These are phyloP conservation scores for Cladophialophora yegresii DNA, from an alignment of 2,329 filamentous ascomycete species.

Conservation along the genomic window DNA sequence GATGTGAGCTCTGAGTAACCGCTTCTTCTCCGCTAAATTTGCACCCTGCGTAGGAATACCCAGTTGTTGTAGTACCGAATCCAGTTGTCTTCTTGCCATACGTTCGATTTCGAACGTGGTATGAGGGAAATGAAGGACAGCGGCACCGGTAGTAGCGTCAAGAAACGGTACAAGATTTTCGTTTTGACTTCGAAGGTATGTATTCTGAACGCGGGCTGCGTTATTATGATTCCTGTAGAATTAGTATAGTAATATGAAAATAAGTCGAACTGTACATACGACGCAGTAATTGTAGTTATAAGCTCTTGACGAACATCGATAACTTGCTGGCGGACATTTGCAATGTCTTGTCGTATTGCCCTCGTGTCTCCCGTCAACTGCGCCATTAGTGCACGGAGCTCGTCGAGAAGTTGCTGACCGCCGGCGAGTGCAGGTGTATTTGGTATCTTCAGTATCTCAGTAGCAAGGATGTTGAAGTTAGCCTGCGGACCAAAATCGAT, in stretches of 20 bases:
- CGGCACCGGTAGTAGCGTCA: no score
- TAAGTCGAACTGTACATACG: no score
- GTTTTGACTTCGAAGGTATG: constrained; percentile 23
- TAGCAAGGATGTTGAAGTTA: constrained; percentile 17
- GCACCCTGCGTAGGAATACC: constrained; percentile 8
- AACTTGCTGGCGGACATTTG: no score
- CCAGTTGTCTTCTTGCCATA: no score
- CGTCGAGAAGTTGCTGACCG: constrained; percentile 24
- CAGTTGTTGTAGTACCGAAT: no score
- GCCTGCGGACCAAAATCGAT: no score
- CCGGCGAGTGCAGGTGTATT: constrained; percentile 23
- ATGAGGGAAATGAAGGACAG: no score
- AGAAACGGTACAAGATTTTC: constrained; percentile 21
- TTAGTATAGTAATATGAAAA: constrained; percentile 21
- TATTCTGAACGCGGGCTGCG: constrained; percentile 26
- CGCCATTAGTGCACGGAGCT: constrained; percentile 27
- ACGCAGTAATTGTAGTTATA: no score
- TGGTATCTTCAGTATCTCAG: constrained; percentile 19
- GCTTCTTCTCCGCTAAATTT: constrained; percentile 24
- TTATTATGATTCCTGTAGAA: constrained; percentile 28
- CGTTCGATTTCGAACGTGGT: no score
- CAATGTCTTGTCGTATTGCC: no score
- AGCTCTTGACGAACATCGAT: no score
- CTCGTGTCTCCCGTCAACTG: constrained; percentile 1
- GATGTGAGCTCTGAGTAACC: constrained; percentile 23